Evolutionary conservation across 371 early-diverging fungal species (phyloP).

Genomic region (Phascolomyces articulosus): DNA sequence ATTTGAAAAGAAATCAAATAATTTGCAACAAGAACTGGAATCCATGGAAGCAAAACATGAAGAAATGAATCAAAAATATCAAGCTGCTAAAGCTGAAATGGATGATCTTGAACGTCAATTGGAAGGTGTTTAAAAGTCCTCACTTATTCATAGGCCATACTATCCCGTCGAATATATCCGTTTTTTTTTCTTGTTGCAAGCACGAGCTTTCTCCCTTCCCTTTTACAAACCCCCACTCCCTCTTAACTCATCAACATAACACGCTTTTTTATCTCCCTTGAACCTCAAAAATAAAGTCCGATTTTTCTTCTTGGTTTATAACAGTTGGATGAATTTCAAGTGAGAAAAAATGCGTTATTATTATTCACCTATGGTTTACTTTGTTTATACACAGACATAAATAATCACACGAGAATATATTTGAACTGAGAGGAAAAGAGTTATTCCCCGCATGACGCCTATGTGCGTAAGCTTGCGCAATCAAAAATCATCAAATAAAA

Average conservation of each 20-base stretch:
- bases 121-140: slow-evolving; percentile 39
- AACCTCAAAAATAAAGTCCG: slow-evolving; percentile 4
- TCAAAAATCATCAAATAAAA: background rate
- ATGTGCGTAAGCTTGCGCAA: slow-evolving; percentile 5
- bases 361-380: too few relatives aligned
- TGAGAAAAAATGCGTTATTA: background rate
- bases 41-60: slow-evolving; percentile 35
- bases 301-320: background rate
- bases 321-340: background rate
- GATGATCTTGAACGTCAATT: slow-evolving; percentile 46
- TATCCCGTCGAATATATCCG: too few relatives aligned
- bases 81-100: slow-evolving; percentile 42
- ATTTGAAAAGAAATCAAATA: slow-evolving; percentile 41
- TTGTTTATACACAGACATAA: too few relatives aligned
- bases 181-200: background rate
- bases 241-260: too few relatives aligned
- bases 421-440: background rate
- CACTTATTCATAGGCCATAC: too few relatives aligned
- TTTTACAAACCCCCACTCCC: background rate
- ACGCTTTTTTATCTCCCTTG: too few relatives aligned
- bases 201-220: background rate
- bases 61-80: slow-evolving; percentile 35
- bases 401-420: too few relatives aligned
- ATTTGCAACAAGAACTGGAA: slow-evolving; percentile 21
- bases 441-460: slow-evolving; percentile 5